Base-by-base conservation (phyloP, 148 eudicot genomes). In the Silene uniflora region DNA sequence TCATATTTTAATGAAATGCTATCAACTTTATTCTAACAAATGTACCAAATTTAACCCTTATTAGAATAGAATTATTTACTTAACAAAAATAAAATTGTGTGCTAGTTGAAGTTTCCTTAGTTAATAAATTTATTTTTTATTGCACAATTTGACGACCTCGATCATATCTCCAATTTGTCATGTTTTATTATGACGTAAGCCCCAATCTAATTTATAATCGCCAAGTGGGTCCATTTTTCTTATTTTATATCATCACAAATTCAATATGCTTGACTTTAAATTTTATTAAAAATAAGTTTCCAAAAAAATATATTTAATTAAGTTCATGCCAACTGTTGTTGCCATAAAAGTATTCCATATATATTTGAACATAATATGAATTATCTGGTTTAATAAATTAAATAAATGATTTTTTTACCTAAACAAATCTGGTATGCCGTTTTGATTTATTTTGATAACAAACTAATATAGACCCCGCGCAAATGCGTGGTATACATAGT, bases 11-110 rank as follows among this genome's bases (percentile, higher is more conserved):
- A n/a, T n/a, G n/a, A n/a, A n/a, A n/a, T n/a, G n/a, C n/a, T n/a
- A n/a, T n/a, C n/a, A n/a, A n/a, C n/a, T n/a, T n/a, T n/a, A n/a
- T n/a, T n/a, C n/a, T n/a, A n/a, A n/a, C n/a, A n/a, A n/a, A n/a
- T n/a, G n/a, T n/a, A n/a, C n/a, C n/a, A n/a, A n/a, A n/a, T n/a
- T n/a, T n/a, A n/a, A n/a, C n/a, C n/a, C n/a, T n/a, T n/a, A n/a
- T n/a, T n/a, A n/a, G n/a, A 69, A 19, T 22, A 22, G 16, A 44
- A 47, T 60, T 69, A 81, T 81, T 67, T 67, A 77, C 59, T 77
- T 81, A n/a, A 77, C 84, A 77, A 73, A 81, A 73, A 67, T 81
- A 81, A 59, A 60, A 76, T 24, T 64, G 61, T 27, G 46, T 19
- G 32, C 25, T 11, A 11, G 0, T 2, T 17, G 2, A 64, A 64